Evolutionary conservation across 2,329 filamentous ascomycete genomes (phyloP), one percentile per base, ranked within the genome.

Genomic region (Xylaria sp.): DNA sequence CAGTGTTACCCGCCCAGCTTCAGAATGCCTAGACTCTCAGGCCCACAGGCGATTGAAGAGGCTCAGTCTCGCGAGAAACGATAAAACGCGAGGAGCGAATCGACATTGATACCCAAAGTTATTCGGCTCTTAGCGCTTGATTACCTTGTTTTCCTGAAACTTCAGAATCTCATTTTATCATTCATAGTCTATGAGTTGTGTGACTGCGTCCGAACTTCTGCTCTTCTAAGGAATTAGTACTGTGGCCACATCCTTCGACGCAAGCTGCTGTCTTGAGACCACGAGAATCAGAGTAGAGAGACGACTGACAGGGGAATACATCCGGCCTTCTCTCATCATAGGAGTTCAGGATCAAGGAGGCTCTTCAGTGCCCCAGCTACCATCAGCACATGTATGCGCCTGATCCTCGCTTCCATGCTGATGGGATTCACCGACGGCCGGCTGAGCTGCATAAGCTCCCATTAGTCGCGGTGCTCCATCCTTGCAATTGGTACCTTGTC

Each of bases 21-120:
- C 45, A 56, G 25, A 37, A 8, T 37, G 51, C 38, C 61, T 15
- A 45, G 51, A 50, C 38, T 12, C 46, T 60, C 2, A 7, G 55
- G 21, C 33, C 57, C 61, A 60, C 61, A 23, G 19, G 50, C 21
- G 50, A 28, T 50, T 43, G 17, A 43, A 51, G 57, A 51, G 31
- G 15, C 31, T 37, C 50, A 6, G 17, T 25, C 61, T 63, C 61
- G 57, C 61, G 61, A 56, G 28, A 60, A 56, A 54, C n/a, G 21
- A n/a, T 12, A 60, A 63, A 60, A 28, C 61, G 61, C 61, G 61
- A 63, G 61, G 25, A 33, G 61, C 61, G 61, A 63, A 53, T 55
- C 7, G 2, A 11, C 2, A 21, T 43, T 49, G 25, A 17, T 23
- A 17, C 28, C 45, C 49, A 31, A 55, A 12, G n/a, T n/a, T n/a